A percentile compares a stretch with the other conserved stretches of the same genome.
Conservation (phyloP, 306 rosid genomes). For the Lupinus albus region DNA sequence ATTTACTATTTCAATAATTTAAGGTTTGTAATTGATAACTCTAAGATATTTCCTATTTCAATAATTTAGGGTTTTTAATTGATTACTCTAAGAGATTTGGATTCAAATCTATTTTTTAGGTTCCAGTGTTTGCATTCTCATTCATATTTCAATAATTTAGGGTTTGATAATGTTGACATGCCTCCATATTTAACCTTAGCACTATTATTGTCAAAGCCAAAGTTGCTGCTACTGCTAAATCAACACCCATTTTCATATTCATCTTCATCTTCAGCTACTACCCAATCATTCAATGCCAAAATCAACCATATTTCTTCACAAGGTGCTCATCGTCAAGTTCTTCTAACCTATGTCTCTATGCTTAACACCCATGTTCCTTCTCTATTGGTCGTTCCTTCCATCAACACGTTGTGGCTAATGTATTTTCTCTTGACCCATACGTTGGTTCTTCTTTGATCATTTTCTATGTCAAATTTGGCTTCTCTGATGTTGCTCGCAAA, state of each 20-base stretch:
- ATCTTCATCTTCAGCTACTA: conserved; percentile 33
- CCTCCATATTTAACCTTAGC: too few species aligned
- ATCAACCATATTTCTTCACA: conserved; percentile 67
- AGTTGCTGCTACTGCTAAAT: conserved; percentile 35
- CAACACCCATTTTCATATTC: conserved; percentile 24
- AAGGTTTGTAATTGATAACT: too few species aligned
- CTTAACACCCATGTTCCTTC: conserved; percentile 49
- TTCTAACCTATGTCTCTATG: conserved; percentile 58
- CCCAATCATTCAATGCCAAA: conserved; percentile 54
- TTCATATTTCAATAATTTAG: too few species aligned
- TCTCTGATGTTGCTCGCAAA: conserved; percentile 48
- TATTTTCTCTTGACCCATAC: conserved; percentile 62
- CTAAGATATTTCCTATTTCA: too few species aligned
- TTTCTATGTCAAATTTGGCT: conserved; percentile 58
- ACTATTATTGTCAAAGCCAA: conserved; percentile 37
- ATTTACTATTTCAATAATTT: too few species aligned
- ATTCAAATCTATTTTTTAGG: too few species aligned
- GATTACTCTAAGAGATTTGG: too few species aligned
- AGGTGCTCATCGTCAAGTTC: conserved; percentile 59
- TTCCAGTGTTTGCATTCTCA: too few species aligned
- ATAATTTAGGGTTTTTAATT: too few species aligned
- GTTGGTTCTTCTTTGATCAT: conserved; percentile 61
- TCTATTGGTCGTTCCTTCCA: conserved; percentile 54
- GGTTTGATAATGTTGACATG: too few species aligned
- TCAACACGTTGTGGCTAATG: conserved; percentile 52